These are phyloP conservation scores for Aspergillus fumigatus DNA, from an alignment of 2,329 filamentous ascomycete species.

Conservation along the genomic window DNA sequence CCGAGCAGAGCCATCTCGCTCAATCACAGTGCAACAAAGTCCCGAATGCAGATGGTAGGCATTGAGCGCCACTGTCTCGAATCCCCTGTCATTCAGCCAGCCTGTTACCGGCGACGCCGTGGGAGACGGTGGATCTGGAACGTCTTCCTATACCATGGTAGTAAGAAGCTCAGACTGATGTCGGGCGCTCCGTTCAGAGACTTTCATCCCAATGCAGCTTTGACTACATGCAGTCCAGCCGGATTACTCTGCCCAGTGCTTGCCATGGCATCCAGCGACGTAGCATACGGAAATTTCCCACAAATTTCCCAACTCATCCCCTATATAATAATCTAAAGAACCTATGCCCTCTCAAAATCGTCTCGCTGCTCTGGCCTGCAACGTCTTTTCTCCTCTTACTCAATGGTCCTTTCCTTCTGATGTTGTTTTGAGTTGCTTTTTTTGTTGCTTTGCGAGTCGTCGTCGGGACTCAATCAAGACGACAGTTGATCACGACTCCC, in stretches of 20 bases:
- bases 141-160: neutral
- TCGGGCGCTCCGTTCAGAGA: neutral
- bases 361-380: neutral
- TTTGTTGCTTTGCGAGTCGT: slow-evolving; percentile 6
- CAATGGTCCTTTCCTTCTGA: slow-evolving; percentile 2
- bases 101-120: neutral
- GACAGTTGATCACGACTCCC: slow-evolving; percentile 4
- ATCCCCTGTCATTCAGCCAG: neutral
- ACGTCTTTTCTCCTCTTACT: neutral
- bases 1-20: neutral
- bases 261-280: neutral
- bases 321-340: slow-evolving; percentile 3
- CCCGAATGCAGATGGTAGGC: neutral
- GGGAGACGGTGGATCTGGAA: neutral
- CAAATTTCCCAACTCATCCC: neutral
- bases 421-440: slow-evolving; percentile 7
- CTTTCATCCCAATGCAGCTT: neutral
- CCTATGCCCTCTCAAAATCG: neutral
- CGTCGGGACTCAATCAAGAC: slow-evolving; percentile 4
- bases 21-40: neutral
- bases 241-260: neutral
- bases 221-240: neutral
- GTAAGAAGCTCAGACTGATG: neutral
- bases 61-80: neutral
- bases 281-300: neutral